A percentile compares a stretch with the other conserved stretches of the same genome.
Conservation (phyloP, 768 basidiomycete species). For the Agaricus blazei region DNA sequence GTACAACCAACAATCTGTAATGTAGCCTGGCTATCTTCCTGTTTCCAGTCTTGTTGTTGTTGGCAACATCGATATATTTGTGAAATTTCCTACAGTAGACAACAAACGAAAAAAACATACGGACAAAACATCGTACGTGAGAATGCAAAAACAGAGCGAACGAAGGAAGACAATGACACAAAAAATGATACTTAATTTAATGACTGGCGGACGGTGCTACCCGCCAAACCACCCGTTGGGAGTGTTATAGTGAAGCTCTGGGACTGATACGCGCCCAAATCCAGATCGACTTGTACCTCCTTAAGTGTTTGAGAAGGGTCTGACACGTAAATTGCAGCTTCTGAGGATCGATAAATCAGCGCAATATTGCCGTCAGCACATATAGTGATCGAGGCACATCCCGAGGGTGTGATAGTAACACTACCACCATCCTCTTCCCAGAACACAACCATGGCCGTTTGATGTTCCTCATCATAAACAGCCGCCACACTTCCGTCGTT, state of each 20-base stretch:
- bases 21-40: constrained; percentile 38
- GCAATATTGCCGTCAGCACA: constrained; percentile 36
- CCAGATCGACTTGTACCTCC: constrained; percentile 31
- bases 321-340: constrained; percentile 47
- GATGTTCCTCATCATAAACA: constrained; percentile 36
- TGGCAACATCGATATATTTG: neutral
- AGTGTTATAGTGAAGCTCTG: constrained; percentile 33
- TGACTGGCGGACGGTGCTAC: constrained; percentile 38
- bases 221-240: constrained; percentile 43
- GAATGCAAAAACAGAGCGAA: neutral
- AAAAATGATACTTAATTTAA: constrained; percentile 2
- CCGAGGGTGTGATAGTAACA: constrained; percentile 26
- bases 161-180: neutral
- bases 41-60: constrained; percentile 7
- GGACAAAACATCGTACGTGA: neutral
- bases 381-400: constrained; percentile 23
- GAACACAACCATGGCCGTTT: constrained; percentile 46
- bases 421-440: constrained; percentile 47
- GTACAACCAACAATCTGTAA: constrained; percentile 46
- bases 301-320: constrained; percentile 59
- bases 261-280: constrained; percentile 17
- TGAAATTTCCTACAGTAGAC: constrained; percentile 3
- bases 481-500: constrained; percentile 50
- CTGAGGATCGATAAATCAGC: constrained; percentile 36
- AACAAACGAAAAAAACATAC: constrained; percentile 9